phyloP scores from a whole-genome alignment of 306 rosid species.

The Glycyrrhiza uralensis region DNA sequence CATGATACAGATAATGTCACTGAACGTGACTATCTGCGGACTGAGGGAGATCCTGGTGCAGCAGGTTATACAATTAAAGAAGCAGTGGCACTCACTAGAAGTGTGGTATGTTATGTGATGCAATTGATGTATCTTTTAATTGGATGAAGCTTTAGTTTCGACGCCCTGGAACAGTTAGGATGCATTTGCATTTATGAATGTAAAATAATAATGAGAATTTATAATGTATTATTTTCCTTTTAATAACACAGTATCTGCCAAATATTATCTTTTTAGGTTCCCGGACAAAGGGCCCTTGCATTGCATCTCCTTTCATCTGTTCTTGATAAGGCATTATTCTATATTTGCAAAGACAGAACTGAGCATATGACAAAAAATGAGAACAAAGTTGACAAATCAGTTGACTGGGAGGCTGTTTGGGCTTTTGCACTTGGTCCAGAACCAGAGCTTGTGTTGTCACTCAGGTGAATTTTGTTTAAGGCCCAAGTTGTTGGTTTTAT shows the following conservation, averaged over 20 bases:
- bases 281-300: constrained; percentile 88
- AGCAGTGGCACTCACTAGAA: constrained; percentile 75
- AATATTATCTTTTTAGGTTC: constrained; percentile 52
- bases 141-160: constrained; percentile 6
- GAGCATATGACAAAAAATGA: constrained; percentile 35
- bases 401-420: constrained; percentile 93
- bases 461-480: constrained; percentile 54
- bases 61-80: constrained; percentile 92
- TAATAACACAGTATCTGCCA: constrained; percentile 3
- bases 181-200: constrained; percentile 9
- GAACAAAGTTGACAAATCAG: constrained; percentile 40
- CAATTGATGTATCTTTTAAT: background rate
- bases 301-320: constrained; percentile 65
- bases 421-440: constrained; percentile 93
- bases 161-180: background rate
- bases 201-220: background rate
- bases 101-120: constrained; percentile 66
- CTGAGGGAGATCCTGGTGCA: constrained; percentile 91
- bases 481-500: constrained; percentile 22
- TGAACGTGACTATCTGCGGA: constrained; percentile 79
- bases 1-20: constrained; percentile 42
- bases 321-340: constrained; percentile 68
- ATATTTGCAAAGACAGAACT: constrained; percentile 42
- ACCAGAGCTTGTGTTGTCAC: constrained; percentile 86
- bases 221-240: background rate